These are phyloP conservation scores for Cyathus striatus DNA, from an alignment of 768 basidiomycete species.

Conservation along the genomic window DNA sequence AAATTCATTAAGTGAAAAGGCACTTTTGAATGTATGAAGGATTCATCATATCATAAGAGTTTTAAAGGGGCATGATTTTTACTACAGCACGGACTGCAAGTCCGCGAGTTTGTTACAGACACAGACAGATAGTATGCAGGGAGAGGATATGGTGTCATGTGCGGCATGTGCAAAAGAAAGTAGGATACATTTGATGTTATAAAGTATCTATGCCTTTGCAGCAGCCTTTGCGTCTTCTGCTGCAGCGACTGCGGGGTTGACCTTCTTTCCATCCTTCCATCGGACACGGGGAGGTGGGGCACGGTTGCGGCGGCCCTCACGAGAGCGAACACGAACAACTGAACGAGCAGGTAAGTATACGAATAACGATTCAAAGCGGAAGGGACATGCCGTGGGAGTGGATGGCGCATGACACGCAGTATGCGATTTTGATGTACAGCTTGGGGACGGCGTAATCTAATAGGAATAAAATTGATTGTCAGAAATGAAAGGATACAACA, in stretches of 20 bases:
- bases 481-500: constrained; percentile 3
- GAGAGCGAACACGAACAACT: constrained; percentile 98
- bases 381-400: constrained; percentile 86
- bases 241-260: constrained; percentile 92
- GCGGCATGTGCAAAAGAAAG: no score
- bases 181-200: no score
- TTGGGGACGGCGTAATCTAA: constrained; percentile 95
- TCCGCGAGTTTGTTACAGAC: no score
- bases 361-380: constrained; percentile 1
- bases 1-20: no score
- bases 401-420: constrained; percentile 99
- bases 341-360: constrained; percentile 2
- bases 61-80: no score
- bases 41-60: no score
- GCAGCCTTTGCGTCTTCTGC: constrained; percentile 82
- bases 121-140: no score
- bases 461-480: background rate
- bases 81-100: no score
- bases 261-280: constrained; percentile 95
- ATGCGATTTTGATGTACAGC: constrained; percentile 96
- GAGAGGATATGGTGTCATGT: no score
- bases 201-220: constrained; percentile 50
- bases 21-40: no score
- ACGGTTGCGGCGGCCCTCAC: constrained; percentile 94
- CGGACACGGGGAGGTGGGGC: constrained; percentile 92